These are phyloP conservation scores for Evansstolkia leycettana DNA, from an alignment of 495 filamentous ascomycete species.

Conservation along the genomic window DNA sequence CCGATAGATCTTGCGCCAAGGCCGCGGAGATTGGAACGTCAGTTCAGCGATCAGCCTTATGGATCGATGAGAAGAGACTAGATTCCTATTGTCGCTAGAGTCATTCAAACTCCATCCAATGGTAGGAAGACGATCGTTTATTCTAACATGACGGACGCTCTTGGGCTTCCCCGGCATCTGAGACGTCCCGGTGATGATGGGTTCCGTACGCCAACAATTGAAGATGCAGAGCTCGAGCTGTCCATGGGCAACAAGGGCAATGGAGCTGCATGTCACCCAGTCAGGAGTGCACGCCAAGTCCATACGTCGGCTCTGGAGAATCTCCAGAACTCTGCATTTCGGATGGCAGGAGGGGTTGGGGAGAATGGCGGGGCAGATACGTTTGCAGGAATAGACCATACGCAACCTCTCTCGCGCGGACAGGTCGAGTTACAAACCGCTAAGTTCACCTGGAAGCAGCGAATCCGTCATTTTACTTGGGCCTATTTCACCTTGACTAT, in stretches of 20 bases:
- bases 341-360: constrained; percentile 5
- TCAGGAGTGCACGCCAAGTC: constrained; percentile 10
- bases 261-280: constrained; percentile 1
- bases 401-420: constrained; percentile 3
- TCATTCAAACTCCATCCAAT: neutral
- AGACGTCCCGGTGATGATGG: constrained; percentile 33
- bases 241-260: constrained; percentile 5
- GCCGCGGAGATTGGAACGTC: too few species aligned
- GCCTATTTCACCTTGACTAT: constrained; percentile 66
- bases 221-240: constrained; percentile 27
- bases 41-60: neutral
- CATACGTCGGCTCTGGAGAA: constrained; percentile 24
- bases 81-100: too few species aligned
- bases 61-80: neutral
- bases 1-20: too few species aligned
- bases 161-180: constrained; percentile 24
- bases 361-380: neutral
- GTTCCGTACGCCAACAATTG: constrained; percentile 38
- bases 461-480: constrained; percentile 46
- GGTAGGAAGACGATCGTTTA: neutral
- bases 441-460: constrained; percentile 30
- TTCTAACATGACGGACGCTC: constrained; percentile 9
- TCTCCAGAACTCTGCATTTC: constrained; percentile 12
- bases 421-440: constrained; percentile 7
- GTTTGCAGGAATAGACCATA: constrained; percentile 3